These are phyloP conservation scores for Spongospora subterranea DNA, from an alignment of 208 protist species.

Conservation along the genomic window DNA sequence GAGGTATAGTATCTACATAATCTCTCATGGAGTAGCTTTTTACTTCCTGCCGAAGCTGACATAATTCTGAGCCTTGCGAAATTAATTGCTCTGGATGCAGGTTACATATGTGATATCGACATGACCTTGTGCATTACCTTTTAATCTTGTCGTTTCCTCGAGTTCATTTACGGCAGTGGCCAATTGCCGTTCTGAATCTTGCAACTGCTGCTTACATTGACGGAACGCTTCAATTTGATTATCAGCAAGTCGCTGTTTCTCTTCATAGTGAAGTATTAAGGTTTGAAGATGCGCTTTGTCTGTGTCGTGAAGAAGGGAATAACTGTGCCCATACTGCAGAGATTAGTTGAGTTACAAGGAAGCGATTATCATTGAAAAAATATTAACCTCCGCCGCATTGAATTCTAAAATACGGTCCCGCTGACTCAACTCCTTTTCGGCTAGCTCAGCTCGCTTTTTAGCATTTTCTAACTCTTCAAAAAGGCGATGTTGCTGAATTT, in stretches of 20 bases:
- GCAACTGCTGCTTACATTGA: not conserved
- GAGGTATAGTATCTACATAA: too few relatives aligned
- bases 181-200: not conserved
- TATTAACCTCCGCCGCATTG: conserved; percentile 11
- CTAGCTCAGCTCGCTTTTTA: not conserved
- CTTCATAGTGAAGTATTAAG: not conserved
- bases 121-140: too few relatives aligned
- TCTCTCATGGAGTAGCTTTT: too few relatives aligned
- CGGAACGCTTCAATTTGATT: not conserved
- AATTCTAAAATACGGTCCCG: not conserved
- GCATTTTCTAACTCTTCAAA: conserved; percentile 1
- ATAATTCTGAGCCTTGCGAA: too few relatives aligned
- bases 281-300: not conserved
- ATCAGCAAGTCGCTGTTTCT: not conserved
- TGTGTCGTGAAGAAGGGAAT: not conserved
- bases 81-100: too few relatives aligned
- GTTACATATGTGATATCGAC: too few relatives aligned
- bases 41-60: too few relatives aligned
- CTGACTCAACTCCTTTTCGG: not conserved
- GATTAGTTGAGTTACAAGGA: not conserved
- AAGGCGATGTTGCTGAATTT: not conserved
- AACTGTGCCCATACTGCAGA: not conserved
- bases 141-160: too few relatives aligned
- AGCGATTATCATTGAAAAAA: not conserved
- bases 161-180: too few relatives aligned